Percentiles rank a stretch among this genome's conserved stretches.
Conservation (phyloP, 2,329 filamentous ascomycete species). For the Pochonia chlamydosporia region DNA sequence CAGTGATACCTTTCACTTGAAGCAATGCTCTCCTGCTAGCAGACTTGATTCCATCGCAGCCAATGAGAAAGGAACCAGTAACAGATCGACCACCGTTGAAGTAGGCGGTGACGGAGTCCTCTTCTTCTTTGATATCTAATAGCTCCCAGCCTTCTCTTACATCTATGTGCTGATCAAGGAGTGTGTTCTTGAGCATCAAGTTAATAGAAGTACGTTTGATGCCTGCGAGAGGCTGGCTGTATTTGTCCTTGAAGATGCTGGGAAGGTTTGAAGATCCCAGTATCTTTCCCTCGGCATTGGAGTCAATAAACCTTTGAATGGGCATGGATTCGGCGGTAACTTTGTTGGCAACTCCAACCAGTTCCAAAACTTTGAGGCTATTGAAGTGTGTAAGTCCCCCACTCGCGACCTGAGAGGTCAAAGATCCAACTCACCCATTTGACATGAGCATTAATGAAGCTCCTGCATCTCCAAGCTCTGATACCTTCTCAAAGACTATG, state of each 20-base stretch:
- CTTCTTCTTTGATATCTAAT: conserved; percentile 12
- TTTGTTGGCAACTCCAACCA: conserved; percentile 13
- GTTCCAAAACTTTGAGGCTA: conserved; percentile 16
- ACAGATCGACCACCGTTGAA: conserved; percentile 14
- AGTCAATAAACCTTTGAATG: conserved; percentile 14
- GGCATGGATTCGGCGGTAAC: conserved; percentile 11
- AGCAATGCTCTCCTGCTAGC: conserved; percentile 12
- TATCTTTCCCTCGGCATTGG: conserved; percentile 11
- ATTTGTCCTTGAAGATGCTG: conserved; percentile 12
- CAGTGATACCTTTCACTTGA: conserved; percentile 9
- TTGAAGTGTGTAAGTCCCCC: not conserved
- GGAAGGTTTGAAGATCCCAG: conserved; percentile 15
- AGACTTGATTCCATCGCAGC: conserved; percentile 19
- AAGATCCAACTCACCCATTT: conserved; percentile 14
- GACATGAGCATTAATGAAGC: conserved; percentile 20
- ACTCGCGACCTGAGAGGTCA: not conserved
- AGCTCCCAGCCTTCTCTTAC: conserved; percentile 19
- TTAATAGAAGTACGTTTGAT: conserved; percentile 16
- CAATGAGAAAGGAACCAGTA: conserved; percentile 17
- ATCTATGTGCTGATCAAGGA: conserved; percentile 14
- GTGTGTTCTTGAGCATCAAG: conserved; percentile 10
- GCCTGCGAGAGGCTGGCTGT: conserved; percentile 15
- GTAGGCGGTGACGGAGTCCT: conserved; percentile 15
- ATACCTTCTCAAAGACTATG: conserved; percentile 19
- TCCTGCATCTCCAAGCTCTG: conserved; percentile 16